Base-by-base conservation (phyloP, 208 protist genomes). In the Spongospora subterranea region DNA sequence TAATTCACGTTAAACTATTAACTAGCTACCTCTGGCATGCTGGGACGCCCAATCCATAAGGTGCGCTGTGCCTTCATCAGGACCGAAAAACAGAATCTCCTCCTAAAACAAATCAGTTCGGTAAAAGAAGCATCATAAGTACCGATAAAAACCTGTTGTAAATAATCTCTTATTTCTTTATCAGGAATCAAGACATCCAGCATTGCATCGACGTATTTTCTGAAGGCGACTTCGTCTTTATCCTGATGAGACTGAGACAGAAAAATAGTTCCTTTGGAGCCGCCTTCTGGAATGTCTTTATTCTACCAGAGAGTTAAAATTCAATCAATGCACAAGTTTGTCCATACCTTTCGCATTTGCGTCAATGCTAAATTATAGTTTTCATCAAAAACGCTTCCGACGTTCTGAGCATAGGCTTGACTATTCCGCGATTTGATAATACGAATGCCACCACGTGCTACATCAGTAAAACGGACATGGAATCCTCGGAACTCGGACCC, bases 231-330 rank as follows among this genome's bases (percentile, higher is more conserved):
- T 77, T 95, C 88, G 88, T 90, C 94, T 65, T 93, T 90, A 71
- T 95, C 89, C 71, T 94, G 94, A 53, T 93, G 88, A 29, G 32
- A 60, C 20, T 66, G 88, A 11, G 88, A 66, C 6, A 89, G 88
- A 24, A 89, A 64, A 39, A 89, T 96, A 0, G 96, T 98, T 54
- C 97, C 97, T 95, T 98, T 98, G 91, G 95, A 97, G 65, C 97
- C 97, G 91, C 96, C 96, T 93, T 99, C 97, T 40, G 97, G 97
- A 89, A 99, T 98, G 93, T 99, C 97, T 94, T 98, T 98, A 94
- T 98, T 98, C 95, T 98, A 98, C 40, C 96, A 94, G n/a, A 82
- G 35, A 20, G n/a, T 82, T 6, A 43, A 35, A 39, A 82, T 35
- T 39, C n/a, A n/a, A 82, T 20, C 6, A 35, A 35, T 45, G 6